Evolutionary conservation across 306 rosid genomes (phyloP), one percentile per base, ranked within the genome.

Genomic region (Lathyrus aphaca): DNA sequence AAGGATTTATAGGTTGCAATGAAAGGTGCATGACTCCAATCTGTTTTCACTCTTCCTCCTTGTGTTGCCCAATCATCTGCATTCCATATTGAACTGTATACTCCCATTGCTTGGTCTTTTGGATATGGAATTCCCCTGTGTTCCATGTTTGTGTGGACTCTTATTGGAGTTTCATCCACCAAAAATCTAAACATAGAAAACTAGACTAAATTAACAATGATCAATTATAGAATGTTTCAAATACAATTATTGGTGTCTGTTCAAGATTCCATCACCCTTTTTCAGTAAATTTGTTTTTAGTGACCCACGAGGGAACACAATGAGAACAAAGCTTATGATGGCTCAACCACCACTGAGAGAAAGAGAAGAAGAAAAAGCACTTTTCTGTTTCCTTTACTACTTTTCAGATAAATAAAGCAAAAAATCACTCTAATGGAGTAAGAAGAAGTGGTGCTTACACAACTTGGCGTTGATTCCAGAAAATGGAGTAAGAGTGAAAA

Each of bases 21-120:
- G 67, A 94, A 94, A 0, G 99, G 99, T 14, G 92, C 92, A 21
- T 91, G 92, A 65, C 87, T 82, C 99, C 99, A 94, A 74, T 94
- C 96, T 0, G 97, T 94, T 74, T 94, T 94, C 17, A 94, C 87
- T 16, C 92, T 65, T 0, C 99, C 99, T 1, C 99, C 99, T 50
- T 94, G 97, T 0, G 99, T 94, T 40, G 97, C 99, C 99, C 97
- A 94, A 64, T 94, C 91, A 7, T 94, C 99, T 1, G 96, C 99
- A 45, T 91, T 94, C 99, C 97, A 94, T 25, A 94, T 87, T 1
- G 99, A 91, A 76, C 99, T 91, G 82, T 81, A 90, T 0, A 94
- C 95, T 0, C 97, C 96, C 97, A 94, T 94, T 1, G 97, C 59
- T 60, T 91, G 99, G 78, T 91, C 96, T 27, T 86, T 81, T 0